Evolutionary conservation across 495 filamentous ascomycete genomes (phyloP).

Genomic region (Podospora pseudocomata): DNA sequence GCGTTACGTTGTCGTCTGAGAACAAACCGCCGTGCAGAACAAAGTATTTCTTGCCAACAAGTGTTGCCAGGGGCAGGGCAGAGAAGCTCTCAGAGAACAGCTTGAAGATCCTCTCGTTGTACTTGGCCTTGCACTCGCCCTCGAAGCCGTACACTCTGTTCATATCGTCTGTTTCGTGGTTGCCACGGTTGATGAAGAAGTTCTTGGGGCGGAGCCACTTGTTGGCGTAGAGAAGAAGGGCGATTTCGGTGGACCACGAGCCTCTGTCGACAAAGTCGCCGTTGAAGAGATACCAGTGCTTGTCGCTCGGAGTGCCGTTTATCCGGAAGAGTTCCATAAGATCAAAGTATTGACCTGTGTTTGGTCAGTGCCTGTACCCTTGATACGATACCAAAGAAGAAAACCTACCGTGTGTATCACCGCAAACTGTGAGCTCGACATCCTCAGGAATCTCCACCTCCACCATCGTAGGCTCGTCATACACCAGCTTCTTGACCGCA

Average conservation of each 20-base stretch:
- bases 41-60: constrained; percentile 88
- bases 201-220: constrained; percentile 86
- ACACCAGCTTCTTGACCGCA: constrained; percentile 82
- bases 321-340: constrained; percentile 92
- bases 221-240: constrained; percentile 88
- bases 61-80: constrained; percentile 83
- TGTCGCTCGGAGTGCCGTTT: constrained; percentile 78
- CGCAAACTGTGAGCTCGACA: constrained; percentile 85
- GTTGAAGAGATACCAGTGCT: constrained; percentile 95
- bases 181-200: constrained; percentile 96
- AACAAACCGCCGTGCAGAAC: constrained; percentile 95
- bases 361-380: constrained; percentile 19
- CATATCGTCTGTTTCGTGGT: constrained; percentile 99
- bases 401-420: constrained; percentile 85
- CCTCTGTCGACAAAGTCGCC: constrained; percentile 98
- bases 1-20: constrained; percentile 88
- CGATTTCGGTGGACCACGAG: constrained; percentile 96
- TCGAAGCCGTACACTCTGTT: constrained; percentile 98
- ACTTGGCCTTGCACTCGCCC: constrained; percentile 96
- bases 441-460: constrained; percentile 79
- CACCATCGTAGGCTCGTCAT: constrained; percentile 93
- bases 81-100: constrained; percentile 98
- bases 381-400: background rate
- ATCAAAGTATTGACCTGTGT: constrained; percentile 91
- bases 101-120: constrained; percentile 91